phyloP scores from a whole-genome alignment of 2,329 filamentous ascomycete genomes.

The Fusarium scirpi region DNA sequence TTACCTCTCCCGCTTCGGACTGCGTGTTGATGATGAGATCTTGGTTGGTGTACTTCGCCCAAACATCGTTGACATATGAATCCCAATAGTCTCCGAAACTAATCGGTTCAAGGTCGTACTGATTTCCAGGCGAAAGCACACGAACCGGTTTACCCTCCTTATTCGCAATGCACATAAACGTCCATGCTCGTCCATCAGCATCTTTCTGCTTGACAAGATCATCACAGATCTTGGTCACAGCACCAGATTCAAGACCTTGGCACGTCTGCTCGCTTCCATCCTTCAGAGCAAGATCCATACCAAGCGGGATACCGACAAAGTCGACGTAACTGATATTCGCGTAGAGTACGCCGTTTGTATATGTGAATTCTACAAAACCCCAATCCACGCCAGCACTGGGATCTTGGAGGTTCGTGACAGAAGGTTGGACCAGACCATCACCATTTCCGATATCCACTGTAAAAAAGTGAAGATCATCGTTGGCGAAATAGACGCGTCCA shows the following conservation, averaged over 20 bases:
- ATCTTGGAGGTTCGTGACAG: slow-evolving; percentile 58
- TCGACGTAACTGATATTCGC: slow-evolving; percentile 66
- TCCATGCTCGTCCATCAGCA: slow-evolving; percentile 58
- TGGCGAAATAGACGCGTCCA: slow-evolving; percentile 60
- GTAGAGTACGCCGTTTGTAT: slow-evolving; percentile 55
- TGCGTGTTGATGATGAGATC: slow-evolving; percentile 60
- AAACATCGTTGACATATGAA: slow-evolving; percentile 61
- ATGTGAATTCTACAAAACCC: slow-evolving; percentile 64
- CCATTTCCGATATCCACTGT: slow-evolving; percentile 51
- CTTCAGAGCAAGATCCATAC: slow-evolving; percentile 58
- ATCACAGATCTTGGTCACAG: slow-evolving; percentile 56
- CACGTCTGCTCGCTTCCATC: slow-evolving; percentile 54
- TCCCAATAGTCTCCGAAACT: slow-evolving; percentile 59
- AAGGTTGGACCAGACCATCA: slow-evolving; percentile 62
- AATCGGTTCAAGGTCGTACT: slow-evolving; percentile 50
- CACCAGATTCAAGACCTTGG: slow-evolving; percentile 53
- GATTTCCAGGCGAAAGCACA: slow-evolving; percentile 59
- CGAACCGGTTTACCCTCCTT: slow-evolving; percentile 55
- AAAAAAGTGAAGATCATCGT: slow-evolving; percentile 57
- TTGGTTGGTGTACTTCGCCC: slow-evolving; percentile 55
- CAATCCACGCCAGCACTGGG: slow-evolving; percentile 59
- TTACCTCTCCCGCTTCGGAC: slow-evolving; percentile 53
- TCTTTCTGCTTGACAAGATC: slow-evolving; percentile 54
- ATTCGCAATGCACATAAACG: slow-evolving; percentile 57
- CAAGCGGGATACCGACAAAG: slow-evolving; percentile 63